Evolutionary conservation across 805 yeast genomes (phyloP).

Genomic region (Wickerhamomyces rabaulensis): DNA sequence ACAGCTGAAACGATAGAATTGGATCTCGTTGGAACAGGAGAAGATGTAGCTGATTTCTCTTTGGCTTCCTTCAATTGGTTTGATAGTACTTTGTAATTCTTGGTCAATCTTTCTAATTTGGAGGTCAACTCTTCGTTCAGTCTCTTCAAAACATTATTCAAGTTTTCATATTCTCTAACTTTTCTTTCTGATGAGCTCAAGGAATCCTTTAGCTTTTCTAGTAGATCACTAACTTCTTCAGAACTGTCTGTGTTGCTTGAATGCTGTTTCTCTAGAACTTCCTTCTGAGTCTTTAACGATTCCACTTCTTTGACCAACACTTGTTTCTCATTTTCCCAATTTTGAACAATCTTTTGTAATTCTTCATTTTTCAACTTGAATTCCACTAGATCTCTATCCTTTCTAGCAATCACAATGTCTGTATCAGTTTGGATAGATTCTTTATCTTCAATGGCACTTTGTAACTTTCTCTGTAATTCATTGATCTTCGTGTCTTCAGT

Average conservation of each 20-base stretch:
- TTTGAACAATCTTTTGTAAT: constrained; percentile 31
- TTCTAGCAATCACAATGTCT: constrained; percentile 43
- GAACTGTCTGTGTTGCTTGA: constrained; percentile 24
- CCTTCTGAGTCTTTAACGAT: constrained; percentile 25
- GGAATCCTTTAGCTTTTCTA: constrained; percentile 47
- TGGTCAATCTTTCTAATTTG: constrained; percentile 64
- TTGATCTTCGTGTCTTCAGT: constrained; percentile 42
- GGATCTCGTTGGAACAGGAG: constrained; percentile 31
- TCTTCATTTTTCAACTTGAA: constrained; percentile 37
- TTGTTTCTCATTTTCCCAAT: constrained; percentile 34
- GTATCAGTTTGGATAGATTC: constrained; percentile 51
- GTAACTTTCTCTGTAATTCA: constrained; percentile 52
- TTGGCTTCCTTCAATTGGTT: constrained; percentile 36
- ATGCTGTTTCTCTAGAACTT: constrained; percentile 24
- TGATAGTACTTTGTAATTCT: constrained; percentile 61
- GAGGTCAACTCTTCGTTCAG: constrained; percentile 62
- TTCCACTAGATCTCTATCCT: constrained; percentile 65
- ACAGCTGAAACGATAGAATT: constrained; percentile 29
- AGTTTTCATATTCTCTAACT: constrained; percentile 48
- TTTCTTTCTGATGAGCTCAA: constrained; percentile 45
- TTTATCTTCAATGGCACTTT: constrained; percentile 53
- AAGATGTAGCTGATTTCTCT: constrained; percentile 16
- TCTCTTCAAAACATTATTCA: constrained; percentile 49
- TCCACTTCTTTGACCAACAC: constrained; percentile 25
- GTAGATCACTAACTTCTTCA: constrained; percentile 26